A percentile compares a stretch with the other conserved stretches of the same genome.
phyloP scores from a whole-genome alignment of 139 green algal genomes.

The Chlorella sorokiniana region DNA sequence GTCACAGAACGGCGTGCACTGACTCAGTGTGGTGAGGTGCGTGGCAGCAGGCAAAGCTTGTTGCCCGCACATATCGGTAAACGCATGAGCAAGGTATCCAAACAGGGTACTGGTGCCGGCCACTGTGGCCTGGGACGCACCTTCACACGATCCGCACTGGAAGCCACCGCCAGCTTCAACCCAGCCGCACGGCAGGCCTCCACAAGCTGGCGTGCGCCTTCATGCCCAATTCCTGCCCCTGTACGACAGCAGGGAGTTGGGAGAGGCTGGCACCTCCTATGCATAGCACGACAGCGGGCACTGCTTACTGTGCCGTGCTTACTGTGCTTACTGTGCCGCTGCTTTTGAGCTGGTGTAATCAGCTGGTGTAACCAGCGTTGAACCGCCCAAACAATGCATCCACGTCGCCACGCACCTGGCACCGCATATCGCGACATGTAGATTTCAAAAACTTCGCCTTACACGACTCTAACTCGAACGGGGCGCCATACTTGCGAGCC shows the following conservation, averaged over 20 bases:
- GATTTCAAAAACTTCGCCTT: conserved; percentile 74
- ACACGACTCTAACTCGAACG: conserved; percentile 48
- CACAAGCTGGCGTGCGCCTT: conserved; percentile 65
- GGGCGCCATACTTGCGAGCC: conserved; percentile 34
- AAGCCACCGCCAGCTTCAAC: conserved; percentile 67
- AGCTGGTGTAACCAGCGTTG: not conserved
- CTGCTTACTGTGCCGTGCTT: too few species aligned
- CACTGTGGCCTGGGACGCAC: conserved; percentile 27
- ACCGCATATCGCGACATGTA: conserved; percentile 54
- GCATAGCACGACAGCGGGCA: too few species aligned
- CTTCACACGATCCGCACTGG: conserved; percentile 77
- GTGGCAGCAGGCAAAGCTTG: too few species aligned
- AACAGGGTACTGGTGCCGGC: too few species aligned
- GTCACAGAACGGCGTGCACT: not conserved
- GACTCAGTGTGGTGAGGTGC: not conserved
- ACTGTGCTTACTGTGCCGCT: too few species aligned
- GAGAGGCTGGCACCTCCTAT: not conserved
- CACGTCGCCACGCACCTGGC: not conserved
- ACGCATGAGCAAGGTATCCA: not conserved
- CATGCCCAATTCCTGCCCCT: conserved; percentile 48
- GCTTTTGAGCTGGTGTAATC: too few species aligned
- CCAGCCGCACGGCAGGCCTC: conserved; percentile 58
- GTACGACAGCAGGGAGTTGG: not conserved
- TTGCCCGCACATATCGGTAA: too few species aligned
- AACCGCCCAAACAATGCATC: not conserved